Conservation (phyloP, 345 rosid species). For the Eucalyptus caleyi region DNA sequence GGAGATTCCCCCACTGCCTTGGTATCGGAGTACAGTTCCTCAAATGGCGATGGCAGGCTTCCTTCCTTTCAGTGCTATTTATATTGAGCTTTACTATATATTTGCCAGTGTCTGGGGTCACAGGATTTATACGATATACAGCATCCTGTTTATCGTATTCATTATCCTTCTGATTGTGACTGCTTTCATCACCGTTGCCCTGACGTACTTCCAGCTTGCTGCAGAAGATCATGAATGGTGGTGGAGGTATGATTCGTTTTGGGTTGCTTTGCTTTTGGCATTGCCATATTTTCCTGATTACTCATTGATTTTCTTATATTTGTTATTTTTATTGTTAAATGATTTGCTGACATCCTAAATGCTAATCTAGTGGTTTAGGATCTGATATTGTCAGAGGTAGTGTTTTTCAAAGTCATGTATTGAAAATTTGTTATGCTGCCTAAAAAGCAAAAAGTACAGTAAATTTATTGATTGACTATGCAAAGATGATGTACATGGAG, state of each 20-base stretch:
- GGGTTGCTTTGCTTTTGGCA: not conserved
- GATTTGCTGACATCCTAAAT: not conserved
- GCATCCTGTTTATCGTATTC: not conserved
- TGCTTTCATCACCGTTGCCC: slow-evolving; percentile 82
- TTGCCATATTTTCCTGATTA: not conserved
- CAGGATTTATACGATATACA: not conserved
- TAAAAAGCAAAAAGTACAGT: not conserved
- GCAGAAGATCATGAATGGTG: slow-evolving; percentile 94
- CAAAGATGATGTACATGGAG: not conserved
- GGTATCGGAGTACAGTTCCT: slow-evolving; percentile 78
- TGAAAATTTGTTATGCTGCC: not conserved
- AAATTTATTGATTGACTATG: not conserved
- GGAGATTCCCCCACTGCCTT: slow-evolving; percentile 73
- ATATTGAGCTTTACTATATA: not conserved
- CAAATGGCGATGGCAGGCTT: slow-evolving; percentile 48
- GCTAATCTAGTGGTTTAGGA: not conserved
- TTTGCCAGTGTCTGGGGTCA: not conserved
- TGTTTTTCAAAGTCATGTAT: not conserved
- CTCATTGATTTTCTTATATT: not conserved
- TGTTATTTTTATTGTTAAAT: not conserved
- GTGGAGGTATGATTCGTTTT: slow-evolving; percentile 51
- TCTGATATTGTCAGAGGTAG: not conserved
- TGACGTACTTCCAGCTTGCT: slow-evolving; percentile 92
- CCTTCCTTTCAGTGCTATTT: not conserved
- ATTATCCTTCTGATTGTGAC: slow-evolving; percentile 40